phyloP scores from a whole-genome alignment of 306 rosid species.

The Cicer arietinum region DNA sequence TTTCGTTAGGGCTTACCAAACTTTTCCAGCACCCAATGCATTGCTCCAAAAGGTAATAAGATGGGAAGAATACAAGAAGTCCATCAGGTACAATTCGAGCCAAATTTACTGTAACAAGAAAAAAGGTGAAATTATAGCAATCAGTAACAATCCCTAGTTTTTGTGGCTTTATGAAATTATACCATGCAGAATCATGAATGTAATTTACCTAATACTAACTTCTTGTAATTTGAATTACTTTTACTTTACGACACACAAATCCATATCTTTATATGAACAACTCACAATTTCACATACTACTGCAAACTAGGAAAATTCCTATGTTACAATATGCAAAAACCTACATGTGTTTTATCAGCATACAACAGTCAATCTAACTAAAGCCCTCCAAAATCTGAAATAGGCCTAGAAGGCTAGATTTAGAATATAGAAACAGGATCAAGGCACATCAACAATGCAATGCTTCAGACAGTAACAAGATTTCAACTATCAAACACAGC shows the following conservation, averaged over 20 bases:
- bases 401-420: conserved; percentile 21
- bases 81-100: conserved; percentile 97
- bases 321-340: conserved; percentile 26
- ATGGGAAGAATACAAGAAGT: conserved; percentile 92
- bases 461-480: conserved; percentile 22
- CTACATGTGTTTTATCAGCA: conserved; percentile 7
- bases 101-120: conserved; percentile 74
- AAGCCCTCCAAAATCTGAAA: conserved; percentile 43
- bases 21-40: conserved; percentile 86
- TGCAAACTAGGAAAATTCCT: conserved; percentile 36
- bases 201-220: conserved; percentile 21
- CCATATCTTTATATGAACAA: conserved; percentile 11
- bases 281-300: conserved; percentile 8
- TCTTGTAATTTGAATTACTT: background rate
- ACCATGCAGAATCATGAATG: background rate
- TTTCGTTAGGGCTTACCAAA: conserved; percentile 56
- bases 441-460: conserved; percentile 37
- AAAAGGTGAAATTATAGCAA: conserved; percentile 31
- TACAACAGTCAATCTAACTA: conserved; percentile 33
- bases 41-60: conserved; percentile 91
- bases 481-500: conserved; percentile 31
- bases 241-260: background rate
- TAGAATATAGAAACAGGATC: conserved; percentile 31
- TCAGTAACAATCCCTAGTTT: conserved; percentile 20
- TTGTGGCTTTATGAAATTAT: conserved; percentile 7